Evolutionary conservation across 108 stramenopile genomes (phyloP), one percentile per base, ranked within the genome.

Genomic region (Aurantiochytrium sp.): DNA sequence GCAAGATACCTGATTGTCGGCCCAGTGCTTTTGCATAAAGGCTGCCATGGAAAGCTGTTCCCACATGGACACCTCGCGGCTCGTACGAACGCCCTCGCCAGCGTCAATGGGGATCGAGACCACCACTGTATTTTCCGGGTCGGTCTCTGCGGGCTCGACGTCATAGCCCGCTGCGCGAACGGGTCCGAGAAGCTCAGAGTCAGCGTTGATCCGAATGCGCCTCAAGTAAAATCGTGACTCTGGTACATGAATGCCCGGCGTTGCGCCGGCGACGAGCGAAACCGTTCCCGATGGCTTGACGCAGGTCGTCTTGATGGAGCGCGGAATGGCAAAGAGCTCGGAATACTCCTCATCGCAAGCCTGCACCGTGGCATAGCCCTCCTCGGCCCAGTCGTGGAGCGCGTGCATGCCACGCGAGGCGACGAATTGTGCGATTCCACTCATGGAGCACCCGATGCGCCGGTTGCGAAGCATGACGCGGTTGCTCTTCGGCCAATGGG

Each of bases 1-100:
- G 91, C 93, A 94, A 64, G 91, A 92, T 23, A 94, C 94, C 91
- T 93, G 93, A 60, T 94, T 94, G 90, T 94, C 94, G 21, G 94
- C 94, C 94, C 94, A 94, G 53, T 92, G 90, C 73, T 92, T 90
- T 60, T 94, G 94, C 57, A 94, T 47, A 55, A 94, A 94, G 4
- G 94, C 94, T 5, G 94, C 94, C 57, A 94, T 91, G 59, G 91
- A 89, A 12, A 94, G 92, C 92, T 94, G 94, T 58, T 94, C 94
- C 94, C 94, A 94, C 90, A 94, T 88, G 14, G 19, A 42, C n/a
- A 94, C 57, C 59, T 93, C 91, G 28, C 44, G 58, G 14, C 57
- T 58, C 19, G 93, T 93, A 12, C 93, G 93, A 28, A 93, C 91
- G 28, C 93, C 94, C 83, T 92, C 93, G 44, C 94, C 94, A 14